phyloP scores from a whole-genome alignment of 1,139 yeast species.

The Hanseniaspora sp. region DNA sequence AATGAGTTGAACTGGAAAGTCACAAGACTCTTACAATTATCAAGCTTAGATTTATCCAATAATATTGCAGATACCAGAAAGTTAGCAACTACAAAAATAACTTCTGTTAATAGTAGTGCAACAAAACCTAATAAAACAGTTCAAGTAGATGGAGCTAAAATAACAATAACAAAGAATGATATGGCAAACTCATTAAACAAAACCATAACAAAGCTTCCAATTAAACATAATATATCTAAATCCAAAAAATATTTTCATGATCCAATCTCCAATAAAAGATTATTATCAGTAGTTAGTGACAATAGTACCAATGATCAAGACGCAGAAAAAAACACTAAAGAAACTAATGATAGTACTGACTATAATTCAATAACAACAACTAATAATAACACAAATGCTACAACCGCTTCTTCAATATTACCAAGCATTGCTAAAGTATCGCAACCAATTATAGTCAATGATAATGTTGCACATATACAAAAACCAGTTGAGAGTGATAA shows the following conservation, averaged over 20 bases:
- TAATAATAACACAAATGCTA: background rate
- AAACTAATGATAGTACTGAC: constrained; percentile 3
- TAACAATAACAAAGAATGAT: background rate
- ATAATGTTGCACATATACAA: background rate
- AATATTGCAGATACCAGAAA: background rate
- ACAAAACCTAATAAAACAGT: background rate
- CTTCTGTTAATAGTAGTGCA: background rate
- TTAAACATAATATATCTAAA: constrained; percentile 26
- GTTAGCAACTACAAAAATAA: constrained; percentile 3
- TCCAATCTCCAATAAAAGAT: constrained; percentile 28
- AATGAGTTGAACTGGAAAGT: constrained; percentile 24
- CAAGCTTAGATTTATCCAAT: constrained; percentile 3
- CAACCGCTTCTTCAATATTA: background rate
- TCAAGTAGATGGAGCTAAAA: background rate
- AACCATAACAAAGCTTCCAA: constrained; percentile 21
- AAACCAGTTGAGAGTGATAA: background rate
- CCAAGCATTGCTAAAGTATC: background rate
- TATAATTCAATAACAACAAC: background rate
- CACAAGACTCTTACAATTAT: constrained; percentile 7
- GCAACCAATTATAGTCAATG: background rate
- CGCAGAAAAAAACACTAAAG: background rate
- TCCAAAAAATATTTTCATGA: constrained; percentile 28
- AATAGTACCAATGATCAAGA: background rate
- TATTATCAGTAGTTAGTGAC: constrained; percentile 3
- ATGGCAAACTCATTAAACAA: background rate